Evolutionary conservation across 768 basidiomycete genomes (phyloP).

Genomic region (Calocybe gangraenosa): DNA sequence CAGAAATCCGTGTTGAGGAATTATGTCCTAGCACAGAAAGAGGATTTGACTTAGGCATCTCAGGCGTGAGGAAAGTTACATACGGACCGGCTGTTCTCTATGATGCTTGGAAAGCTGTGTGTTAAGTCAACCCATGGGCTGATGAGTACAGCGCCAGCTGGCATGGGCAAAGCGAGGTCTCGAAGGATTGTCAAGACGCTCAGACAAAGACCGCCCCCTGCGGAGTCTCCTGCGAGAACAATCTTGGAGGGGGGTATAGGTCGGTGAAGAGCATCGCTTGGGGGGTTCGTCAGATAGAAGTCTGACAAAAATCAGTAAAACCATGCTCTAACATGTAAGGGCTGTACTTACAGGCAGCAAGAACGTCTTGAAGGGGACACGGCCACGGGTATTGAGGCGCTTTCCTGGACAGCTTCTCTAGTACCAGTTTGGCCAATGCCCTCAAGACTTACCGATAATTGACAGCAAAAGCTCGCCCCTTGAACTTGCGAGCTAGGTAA

Average conservation of each 20-base stretch:
- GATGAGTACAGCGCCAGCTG: constrained; percentile 74
- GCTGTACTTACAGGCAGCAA: constrained; percentile 58
- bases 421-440: neutral
- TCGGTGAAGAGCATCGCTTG: constrained; percentile 56
- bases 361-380: constrained; percentile 68
- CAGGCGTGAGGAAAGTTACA: constrained; percentile 10
- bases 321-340: neutral
- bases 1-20: constrained; percentile 58
- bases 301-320: constrained; percentile 30
- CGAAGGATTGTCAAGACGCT: constrained; percentile 59
- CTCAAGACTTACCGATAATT: constrained; percentile 38
- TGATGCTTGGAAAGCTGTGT: constrained; percentile 75
- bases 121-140: constrained; percentile 87
- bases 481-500: constrained; percentile 61
- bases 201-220: constrained; percentile 67
- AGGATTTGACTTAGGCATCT: neutral
- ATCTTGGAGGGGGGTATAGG: constrained; percentile 64
- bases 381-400: constrained; percentile 87
- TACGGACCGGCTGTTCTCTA: constrained; percentile 62
- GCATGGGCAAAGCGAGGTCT: constrained; percentile 65
- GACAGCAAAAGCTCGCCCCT: constrained; percentile 61
- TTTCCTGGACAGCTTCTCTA: constrained; percentile 39
- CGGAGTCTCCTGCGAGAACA: constrained; percentile 76
- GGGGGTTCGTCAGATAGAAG: constrained; percentile 71
- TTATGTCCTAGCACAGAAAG: constrained; percentile 53